Evolutionary conservation across 805 yeast genomes (phyloP), one percentile per base, ranked within the genome.

Genomic region (Lipomyces yamadae): DNA sequence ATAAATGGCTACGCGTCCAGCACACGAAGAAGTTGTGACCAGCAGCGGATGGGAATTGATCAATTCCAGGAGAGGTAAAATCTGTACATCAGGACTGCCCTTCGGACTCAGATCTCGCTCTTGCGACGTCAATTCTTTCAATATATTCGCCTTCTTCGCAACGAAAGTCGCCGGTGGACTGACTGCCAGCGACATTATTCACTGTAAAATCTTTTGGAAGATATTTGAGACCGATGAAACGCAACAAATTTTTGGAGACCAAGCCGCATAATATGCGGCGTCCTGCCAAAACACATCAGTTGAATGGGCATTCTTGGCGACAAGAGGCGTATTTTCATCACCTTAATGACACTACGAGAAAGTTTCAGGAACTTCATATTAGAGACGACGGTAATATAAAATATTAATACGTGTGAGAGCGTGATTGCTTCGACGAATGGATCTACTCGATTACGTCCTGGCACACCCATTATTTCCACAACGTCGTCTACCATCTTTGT

Each of bases 1-100:
- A 75, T 89, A 92, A 0, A 92, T 92, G 65, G 94, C 87, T 1
- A 91, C 88, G 73, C 97, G 80, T 2, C 97, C 97, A 0, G 96
- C 90, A 71, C 97, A 92, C 18, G 95, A 88, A 0, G 96, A 90
- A 0, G 97, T 92, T 2, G 96, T 91, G 10, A 92, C 95, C 86
- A 89, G 83, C 70, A 88, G 86, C 0, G 77, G 73, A 71, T 85
- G 85, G 2, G 82, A 71, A 73, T 92, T 92, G 72, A 92, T 88
- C 15, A 87, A 75, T 15, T 85, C 77, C 67, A 92, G 90, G 24
- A 92, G 82, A 2, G 97, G 96, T 11, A 88, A 73, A 72, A 96
- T 88, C 29, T 84, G 79, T 59, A 79, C 85, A 77, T 92, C 97
- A n/a, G 91, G 87, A 2, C 91, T 83, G 0, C 97, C 97, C 74